A percentile compares a stretch with the other conserved stretches of the same genome.
Conservation (phyloP, 352 stramenopile genomes). For the Globisporangium irregulare region DNA sequence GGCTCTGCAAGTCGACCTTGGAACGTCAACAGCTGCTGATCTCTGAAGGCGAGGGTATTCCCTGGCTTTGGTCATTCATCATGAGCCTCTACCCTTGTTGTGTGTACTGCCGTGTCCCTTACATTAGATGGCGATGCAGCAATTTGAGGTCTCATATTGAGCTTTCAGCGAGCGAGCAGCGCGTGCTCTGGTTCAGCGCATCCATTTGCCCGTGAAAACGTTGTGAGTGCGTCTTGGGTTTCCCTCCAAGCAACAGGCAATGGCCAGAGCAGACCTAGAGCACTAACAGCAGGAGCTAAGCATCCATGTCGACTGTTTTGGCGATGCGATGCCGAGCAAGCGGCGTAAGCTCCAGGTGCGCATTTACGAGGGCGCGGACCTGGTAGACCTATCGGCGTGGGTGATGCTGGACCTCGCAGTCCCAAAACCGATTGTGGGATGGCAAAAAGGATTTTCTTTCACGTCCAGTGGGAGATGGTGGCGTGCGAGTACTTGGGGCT, state of each 20-base stretch:
- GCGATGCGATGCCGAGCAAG: conserved; percentile 44
- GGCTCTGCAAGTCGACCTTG: background rate
- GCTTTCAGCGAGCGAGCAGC: background rate
- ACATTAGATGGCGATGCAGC: background rate
- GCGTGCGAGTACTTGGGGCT: conserved; percentile 38
- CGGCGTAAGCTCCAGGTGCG: conserved; percentile 50
- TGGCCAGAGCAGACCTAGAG: conserved; percentile 38
- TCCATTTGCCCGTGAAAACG: background rate
- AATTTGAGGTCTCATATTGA: background rate
- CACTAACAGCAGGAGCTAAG: conserved; percentile 37
- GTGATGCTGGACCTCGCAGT: conserved; percentile 44
- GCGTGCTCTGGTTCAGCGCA: background rate
- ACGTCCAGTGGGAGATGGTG: conserved; percentile 27
- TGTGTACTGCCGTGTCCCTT: background rate
- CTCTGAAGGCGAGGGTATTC: background rate
- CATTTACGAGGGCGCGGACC: conserved; percentile 48
- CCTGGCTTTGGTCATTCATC: too few species aligned
- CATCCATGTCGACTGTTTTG: conserved; percentile 48
- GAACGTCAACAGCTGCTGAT: background rate
- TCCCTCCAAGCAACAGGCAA: conserved; percentile 41
- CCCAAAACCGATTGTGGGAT: conserved; percentile 50
- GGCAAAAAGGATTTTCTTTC: conserved; percentile 30
- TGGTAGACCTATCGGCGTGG: conserved; percentile 37
- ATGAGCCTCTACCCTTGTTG: too few species aligned
- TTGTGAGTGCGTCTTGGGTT: conserved; percentile 49